These are phyloP conservation scores for Dalbergia cochinchinensis DNA, from an alignment of 306 rosid genomes.

Conservation along the genomic window DNA sequence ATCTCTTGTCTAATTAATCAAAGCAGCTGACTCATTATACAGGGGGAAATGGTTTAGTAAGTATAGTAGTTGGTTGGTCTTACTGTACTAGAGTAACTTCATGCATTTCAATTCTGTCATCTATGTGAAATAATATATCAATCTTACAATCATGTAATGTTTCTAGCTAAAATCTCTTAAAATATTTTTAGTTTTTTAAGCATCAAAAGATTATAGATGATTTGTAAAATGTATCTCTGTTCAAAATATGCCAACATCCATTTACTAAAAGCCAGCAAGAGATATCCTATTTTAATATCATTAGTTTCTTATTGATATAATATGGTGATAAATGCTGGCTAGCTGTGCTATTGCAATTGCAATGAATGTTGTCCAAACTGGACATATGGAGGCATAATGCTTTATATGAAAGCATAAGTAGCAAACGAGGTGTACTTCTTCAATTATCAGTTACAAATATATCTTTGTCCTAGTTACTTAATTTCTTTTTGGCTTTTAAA, in stretches of 20 bases:
- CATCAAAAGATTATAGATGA: conserved; percentile 24
- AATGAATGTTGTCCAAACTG: conserved; percentile 81
- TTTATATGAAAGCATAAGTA: conserved; percentile 69
- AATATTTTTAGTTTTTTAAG: background rate
- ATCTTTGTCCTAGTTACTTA: conserved; percentile 27
- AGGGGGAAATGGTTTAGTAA: conserved; percentile 67
- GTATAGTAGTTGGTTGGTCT: conserved; percentile 40
- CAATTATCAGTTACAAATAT: conserved; percentile 28
- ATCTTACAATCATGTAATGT: background rate
- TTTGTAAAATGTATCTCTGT: conserved; percentile 15
- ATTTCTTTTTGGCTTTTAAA: conserved; percentile 35
- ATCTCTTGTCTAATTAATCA: conserved; percentile 64
- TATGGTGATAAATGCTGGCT: conserved; percentile 65
- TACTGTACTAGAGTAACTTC: conserved; percentile 8
- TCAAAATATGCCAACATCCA: conserved; percentile 18
- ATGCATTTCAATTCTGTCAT: background rate
- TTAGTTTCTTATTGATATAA: background rate
- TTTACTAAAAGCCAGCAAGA: conserved; percentile 31
- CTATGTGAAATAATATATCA: conserved; percentile 25
- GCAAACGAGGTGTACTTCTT: conserved; percentile 70
- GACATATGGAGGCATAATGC: conserved; percentile 91
- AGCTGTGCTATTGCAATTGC: conserved; percentile 76
- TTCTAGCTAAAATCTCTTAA: conserved; percentile 13
- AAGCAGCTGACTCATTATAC: conserved; percentile 85
- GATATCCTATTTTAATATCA: conserved; percentile 33